These are phyloP conservation scores for Bipolaris cookei DNA, from an alignment of 2,329 filamentous ascomycete genomes.

Conservation along the genomic window DNA sequence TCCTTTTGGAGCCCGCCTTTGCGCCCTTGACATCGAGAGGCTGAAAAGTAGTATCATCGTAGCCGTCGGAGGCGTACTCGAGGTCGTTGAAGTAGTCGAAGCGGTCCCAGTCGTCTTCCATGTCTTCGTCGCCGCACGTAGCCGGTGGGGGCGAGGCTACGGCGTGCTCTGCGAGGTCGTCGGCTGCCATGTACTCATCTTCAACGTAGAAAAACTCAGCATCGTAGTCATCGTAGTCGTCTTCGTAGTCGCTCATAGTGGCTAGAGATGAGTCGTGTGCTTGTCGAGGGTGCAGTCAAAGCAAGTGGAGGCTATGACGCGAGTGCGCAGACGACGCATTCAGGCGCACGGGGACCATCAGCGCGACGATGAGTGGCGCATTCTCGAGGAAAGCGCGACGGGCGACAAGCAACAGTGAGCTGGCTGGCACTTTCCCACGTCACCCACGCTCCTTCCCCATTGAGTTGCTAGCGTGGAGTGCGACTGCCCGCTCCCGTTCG, in stretches of 20 bases:
- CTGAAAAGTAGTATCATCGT: constrained; percentile 51
- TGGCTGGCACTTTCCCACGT: neutral
- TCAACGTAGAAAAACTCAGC: constrained; percentile 57
- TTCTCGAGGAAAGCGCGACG: constrained; percentile 4
- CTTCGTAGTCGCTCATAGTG: constrained; percentile 53
- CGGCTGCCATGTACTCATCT: constrained; percentile 52
- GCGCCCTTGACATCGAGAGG: constrained; percentile 26
- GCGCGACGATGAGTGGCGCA: constrained; percentile 5
- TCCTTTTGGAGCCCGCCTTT: constrained; percentile 41
- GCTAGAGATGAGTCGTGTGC: constrained; percentile 10
- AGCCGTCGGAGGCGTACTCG: constrained; percentile 56
- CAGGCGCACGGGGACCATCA: constrained; percentile 19
- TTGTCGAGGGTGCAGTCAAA: neutral
- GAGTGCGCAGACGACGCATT: constrained; percentile 8
- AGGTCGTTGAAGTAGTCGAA: constrained; percentile 58
- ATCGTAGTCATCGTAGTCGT: constrained; percentile 47
- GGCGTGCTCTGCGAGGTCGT: constrained; percentile 58
- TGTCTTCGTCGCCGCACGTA: constrained; percentile 41
- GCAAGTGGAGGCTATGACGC: constrained; percentile 12
- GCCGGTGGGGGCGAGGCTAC: constrained; percentile 52
- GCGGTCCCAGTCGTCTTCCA: constrained; percentile 52
- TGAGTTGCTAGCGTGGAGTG: constrained; percentile 3
- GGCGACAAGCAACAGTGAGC: constrained; percentile 5
- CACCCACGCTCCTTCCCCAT: constrained; percentile 10
- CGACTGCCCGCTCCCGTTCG: constrained; percentile 12